Evolutionary conservation across 2,329 filamentous ascomycete genomes (phyloP).

Genomic region (Waltergamsia citrina): DNA sequence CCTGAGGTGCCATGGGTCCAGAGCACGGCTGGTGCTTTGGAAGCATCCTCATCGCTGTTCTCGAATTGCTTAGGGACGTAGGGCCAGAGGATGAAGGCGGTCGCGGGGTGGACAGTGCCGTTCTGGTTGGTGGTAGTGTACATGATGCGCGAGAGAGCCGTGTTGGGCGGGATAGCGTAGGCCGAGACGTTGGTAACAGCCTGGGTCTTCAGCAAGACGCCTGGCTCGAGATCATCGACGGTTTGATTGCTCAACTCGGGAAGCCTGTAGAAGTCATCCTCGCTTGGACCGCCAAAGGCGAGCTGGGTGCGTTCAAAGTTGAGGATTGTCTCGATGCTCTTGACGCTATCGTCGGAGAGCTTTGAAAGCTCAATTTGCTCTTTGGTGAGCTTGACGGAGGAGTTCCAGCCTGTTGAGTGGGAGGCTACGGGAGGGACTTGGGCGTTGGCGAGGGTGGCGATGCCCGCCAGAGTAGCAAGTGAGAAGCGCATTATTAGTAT

Average conservation of each 20-base stretch:
- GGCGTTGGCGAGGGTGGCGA: too few species aligned
- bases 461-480: too few species aligned
- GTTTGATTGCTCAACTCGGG: slow-evolving; percentile 1
- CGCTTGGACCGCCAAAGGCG: slow-evolving; percentile 8
- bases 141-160: slow-evolving; percentile 29
- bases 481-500: too few species aligned
- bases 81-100: slow-evolving; percentile 37
- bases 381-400: slow-evolving; percentile 5
- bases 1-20: slow-evolving; percentile 36
- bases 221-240: slow-evolving; percentile 2
- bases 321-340: slow-evolving; percentile 6
- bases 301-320: slow-evolving; percentile 8
- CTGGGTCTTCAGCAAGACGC: slow-evolving; percentile 8
- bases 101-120: slow-evolving; percentile 30
- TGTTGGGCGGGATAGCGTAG: slow-evolving; percentile 5
- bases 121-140: slow-evolving; percentile 32
- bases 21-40: slow-evolving; percentile 17
- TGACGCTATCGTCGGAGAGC: slow-evolving; percentile 1
- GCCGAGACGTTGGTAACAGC: slow-evolving; percentile 5
- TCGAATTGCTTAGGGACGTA: slow-evolving; percentile 10
- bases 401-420: slow-evolving; percentile 8
- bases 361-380: slow-evolving; percentile 5
- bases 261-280: slow-evolving; percentile 13
- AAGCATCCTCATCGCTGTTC: not conserved
- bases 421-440: too few species aligned